Evolutionary conservation across 345 rosid genomes (phyloP).

Genomic region (Euclidium syriacum): DNA sequence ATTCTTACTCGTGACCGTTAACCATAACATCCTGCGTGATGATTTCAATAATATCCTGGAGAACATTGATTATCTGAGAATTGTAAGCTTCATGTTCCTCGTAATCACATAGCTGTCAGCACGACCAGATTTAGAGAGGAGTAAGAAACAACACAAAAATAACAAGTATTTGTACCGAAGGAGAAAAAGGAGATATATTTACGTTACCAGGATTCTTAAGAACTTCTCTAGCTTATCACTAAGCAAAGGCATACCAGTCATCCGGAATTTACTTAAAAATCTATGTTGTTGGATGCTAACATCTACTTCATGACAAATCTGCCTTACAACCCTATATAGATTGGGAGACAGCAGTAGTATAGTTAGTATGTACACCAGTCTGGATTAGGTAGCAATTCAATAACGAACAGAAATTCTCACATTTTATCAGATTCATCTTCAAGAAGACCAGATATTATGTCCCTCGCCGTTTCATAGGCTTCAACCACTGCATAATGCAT

Average conservation of each 20-base stretch:
- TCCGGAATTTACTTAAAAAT: conserved; percentile 59
- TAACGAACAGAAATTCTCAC: conserved; percentile 35
- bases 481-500: conserved; percentile 80
- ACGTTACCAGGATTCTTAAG: conserved; percentile 59
- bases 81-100: conserved; percentile 38
- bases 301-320: conserved; percentile 56
- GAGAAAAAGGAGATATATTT: background rate
- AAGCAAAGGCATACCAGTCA: conserved; percentile 73
- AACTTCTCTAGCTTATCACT: conserved; percentile 74
- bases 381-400: background rate
- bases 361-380: conserved; percentile 7
- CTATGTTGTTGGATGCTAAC: conserved; percentile 36
- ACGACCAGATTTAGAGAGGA: conserved; percentile 6
- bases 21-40: conserved; percentile 71
- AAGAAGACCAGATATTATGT: conserved; percentile 56
- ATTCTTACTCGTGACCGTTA: conserved; percentile 63
- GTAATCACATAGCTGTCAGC: conserved; percentile 44
- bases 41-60: conserved; percentile 90
- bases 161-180: background rate
- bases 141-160: background rate
- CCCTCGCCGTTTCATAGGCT: conserved; percentile 69
- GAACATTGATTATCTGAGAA: conserved; percentile 78
- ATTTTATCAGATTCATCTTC: conserved; percentile 55
- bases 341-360: conserved; percentile 5
- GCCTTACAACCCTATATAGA: conserved; percentile 43